Conservation (phyloP, 257 asterid species). For the Hygrophila difformis region DNA sequence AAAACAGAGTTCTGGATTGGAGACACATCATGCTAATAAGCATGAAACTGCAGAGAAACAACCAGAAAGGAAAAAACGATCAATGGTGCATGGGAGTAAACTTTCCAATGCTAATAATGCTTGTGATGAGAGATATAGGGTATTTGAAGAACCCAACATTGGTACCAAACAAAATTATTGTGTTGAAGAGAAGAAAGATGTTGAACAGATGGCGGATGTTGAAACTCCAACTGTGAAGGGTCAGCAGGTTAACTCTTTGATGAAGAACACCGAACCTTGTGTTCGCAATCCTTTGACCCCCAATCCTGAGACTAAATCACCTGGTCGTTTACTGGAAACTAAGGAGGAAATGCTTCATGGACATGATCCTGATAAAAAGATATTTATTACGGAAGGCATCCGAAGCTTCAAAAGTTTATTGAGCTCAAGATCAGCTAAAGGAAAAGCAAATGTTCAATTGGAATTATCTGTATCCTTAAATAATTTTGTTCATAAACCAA, state of each 20-base stretch:
- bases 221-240: slow-evolving; percentile 28
- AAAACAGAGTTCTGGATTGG: slow-evolving; percentile 27
- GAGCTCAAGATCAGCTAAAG: slow-evolving; percentile 28
- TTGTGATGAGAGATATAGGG: slow-evolving; percentile 24
- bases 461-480: slow-evolving; percentile 55
- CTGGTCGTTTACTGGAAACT: slow-evolving; percentile 23
- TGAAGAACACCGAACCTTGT: slow-evolving; percentile 24
- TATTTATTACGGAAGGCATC: slow-evolving; percentile 11
- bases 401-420: slow-evolving; percentile 39
- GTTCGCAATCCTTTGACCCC: slow-evolving; percentile 26
- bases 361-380: slow-evolving; percentile 24
- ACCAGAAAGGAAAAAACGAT: slow-evolving; percentile 25
- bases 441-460: slow-evolving; percentile 10
- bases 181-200: slow-evolving; percentile 27
- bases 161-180: not conserved
- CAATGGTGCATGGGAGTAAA: slow-evolving; percentile 21
- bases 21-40: slow-evolving; percentile 21
- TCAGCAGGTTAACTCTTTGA: slow-evolving; percentile 24
- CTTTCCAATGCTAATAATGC: slow-evolving; percentile 22
- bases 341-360: slow-evolving; percentile 17
- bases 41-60: slow-evolving; percentile 24
- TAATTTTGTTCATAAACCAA: slow-evolving; percentile 9
- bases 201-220: slow-evolving; percentile 23
- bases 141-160: slow-evolving; percentile 18
- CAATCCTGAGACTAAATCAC: slow-evolving; percentile 29